phyloP scores from a whole-genome alignment of 2,329 filamentous ascomycete species.

The Stemphylium lycopersici region DNA sequence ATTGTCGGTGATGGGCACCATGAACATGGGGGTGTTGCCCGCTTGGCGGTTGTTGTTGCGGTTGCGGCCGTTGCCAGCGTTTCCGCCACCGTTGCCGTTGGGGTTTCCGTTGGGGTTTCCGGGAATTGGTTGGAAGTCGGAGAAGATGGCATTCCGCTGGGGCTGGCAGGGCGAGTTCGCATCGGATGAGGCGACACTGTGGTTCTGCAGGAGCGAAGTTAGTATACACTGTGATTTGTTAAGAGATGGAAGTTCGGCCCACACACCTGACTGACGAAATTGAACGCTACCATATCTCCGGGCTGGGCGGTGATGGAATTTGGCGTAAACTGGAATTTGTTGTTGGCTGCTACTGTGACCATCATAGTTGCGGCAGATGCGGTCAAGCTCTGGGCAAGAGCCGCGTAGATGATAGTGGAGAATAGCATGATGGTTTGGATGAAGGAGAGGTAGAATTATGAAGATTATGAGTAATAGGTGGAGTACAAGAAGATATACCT shows the following conservation, averaged over 20 bases:
- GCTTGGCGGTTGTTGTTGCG: conserved; percentile 25
- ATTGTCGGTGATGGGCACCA: conserved; percentile 46
- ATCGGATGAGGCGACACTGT: conserved; percentile 35
- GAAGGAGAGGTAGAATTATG: not conserved
- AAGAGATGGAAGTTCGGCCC: not conserved
- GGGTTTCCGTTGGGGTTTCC: conserved; percentile 21
- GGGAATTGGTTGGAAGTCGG: conserved; percentile 36
- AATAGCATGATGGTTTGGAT: conserved; percentile 31
- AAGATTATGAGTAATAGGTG: conserved; percentile 1
- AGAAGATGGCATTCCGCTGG: conserved; percentile 34
- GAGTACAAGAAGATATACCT: not conserved
- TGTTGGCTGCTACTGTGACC: conserved; percentile 41
- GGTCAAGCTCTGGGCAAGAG: conserved; percentile 32
- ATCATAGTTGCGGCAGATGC: conserved; percentile 37
- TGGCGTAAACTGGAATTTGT: conserved; percentile 39
- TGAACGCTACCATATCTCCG: conserved; percentile 38
- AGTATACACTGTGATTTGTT: not conserved
- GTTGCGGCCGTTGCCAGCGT: conserved; percentile 19
- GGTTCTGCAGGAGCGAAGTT: conserved; percentile 25
- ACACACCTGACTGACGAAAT: conserved; percentile 30
- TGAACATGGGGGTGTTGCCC: conserved; percentile 34
- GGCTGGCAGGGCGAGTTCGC: conserved; percentile 35
- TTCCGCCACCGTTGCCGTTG: not conserved
- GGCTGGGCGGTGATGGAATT: conserved; percentile 35
- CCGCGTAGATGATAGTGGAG: conserved; percentile 25